phyloP scores from a whole-genome alignment of 176 grass and related monocot species.

The Oryza officinalis region DNA sequence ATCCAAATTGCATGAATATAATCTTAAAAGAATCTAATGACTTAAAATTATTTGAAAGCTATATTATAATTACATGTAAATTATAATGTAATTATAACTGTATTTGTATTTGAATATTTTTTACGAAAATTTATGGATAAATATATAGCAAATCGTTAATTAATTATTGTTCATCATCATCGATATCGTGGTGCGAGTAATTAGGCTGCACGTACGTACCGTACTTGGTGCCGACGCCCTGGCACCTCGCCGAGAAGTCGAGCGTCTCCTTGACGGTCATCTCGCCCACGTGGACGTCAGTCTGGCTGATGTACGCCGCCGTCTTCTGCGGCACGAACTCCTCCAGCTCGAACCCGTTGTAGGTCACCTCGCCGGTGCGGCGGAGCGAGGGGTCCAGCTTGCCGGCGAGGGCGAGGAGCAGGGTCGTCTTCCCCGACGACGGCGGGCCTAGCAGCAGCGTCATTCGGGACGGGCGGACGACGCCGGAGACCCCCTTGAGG shows the following conservation, averaged over 20 bases:
- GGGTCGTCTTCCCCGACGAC: slow-evolving; percentile 93
- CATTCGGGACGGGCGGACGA: slow-evolving; percentile 72
- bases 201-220: slow-evolving; percentile 50
- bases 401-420: slow-evolving; percentile 82
- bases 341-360: slow-evolving; percentile 68
- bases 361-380: slow-evolving; percentile 59
- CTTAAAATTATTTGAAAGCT: too few species aligned
- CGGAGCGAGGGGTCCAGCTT: slow-evolving; percentile 75
- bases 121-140: too few species aligned
- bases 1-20: too few species aligned
- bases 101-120: too few species aligned
- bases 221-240: slow-evolving; percentile 87
- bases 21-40: too few species aligned
- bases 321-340: slow-evolving; percentile 98
- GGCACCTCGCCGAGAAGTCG: slow-evolving; percentile 94
- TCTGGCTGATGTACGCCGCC: slow-evolving; percentile 98
- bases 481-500: slow-evolving; percentile 67
- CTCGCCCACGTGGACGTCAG: slow-evolving; percentile 86
- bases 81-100: too few species aligned
- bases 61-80: too few species aligned
- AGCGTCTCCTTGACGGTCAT: slow-evolving; percentile 99
- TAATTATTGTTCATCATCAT: too few species aligned
- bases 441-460: slow-evolving; percentile 90
- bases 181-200: too few species aligned
- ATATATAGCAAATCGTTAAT: too few species aligned